Evolutionary conservation across 345 rosid genomes (phyloP).

Genomic region (Eucalyptus cladocalyx): DNA sequence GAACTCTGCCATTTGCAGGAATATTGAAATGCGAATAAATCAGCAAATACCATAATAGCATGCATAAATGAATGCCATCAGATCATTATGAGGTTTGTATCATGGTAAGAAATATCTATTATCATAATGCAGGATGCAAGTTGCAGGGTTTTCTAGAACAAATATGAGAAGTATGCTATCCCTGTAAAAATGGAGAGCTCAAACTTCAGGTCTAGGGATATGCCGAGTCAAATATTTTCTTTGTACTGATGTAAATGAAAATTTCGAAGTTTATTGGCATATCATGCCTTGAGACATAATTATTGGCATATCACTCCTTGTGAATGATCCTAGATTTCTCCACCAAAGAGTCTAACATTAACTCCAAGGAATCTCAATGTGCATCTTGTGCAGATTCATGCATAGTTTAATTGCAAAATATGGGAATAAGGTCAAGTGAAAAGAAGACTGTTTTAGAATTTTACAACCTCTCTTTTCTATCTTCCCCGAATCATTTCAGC

Average conservation of each 20-base stretch:
- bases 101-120: not conserved
- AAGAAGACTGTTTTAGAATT: not conserved
- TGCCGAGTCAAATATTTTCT: not conserved
- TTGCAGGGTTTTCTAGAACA: not conserved
- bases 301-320: not conserved
- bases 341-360: not conserved
- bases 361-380: not conserved
- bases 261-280: not conserved
- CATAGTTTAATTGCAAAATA: not conserved
- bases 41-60: not conserved
- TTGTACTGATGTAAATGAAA: not conserved
- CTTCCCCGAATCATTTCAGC: not conserved
- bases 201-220: not conserved
- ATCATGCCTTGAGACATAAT: not conserved
- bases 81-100: not conserved
- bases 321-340: not conserved
- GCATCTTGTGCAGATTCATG: not conserved
- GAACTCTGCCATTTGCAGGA: not conserved
- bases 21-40: not conserved
- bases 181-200: not conserved
- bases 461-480: not conserved
- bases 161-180: not conserved
- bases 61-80: not conserved
- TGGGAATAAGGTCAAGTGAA: not conserved
- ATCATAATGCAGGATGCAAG: not conserved